A percentile compares a stretch with the other conserved stretches of the same genome.
These are phyloP conservation scores for Pseudocercospora macadamiae DNA, from an alignment of 2,329 filamentous ascomycete genomes.

Conservation along the genomic window DNA sequence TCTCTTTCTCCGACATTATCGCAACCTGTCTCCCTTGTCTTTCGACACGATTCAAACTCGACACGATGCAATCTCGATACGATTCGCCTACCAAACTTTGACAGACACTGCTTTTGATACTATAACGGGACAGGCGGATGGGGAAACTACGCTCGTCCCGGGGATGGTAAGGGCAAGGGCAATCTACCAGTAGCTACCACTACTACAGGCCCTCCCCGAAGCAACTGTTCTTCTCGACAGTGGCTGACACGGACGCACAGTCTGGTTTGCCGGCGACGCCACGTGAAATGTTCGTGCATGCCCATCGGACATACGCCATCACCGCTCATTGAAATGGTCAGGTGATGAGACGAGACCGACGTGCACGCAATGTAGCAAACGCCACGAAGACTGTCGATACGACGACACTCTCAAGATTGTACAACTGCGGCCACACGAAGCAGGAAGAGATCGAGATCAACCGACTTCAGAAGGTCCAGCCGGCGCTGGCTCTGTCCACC, in stretches of 20 bases:
- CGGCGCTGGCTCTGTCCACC: background rate
- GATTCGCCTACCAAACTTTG: background rate
- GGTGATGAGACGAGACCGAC: background rate
- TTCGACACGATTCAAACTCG: conserved; percentile 1
- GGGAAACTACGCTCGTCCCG: background rate
- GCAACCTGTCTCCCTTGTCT: background rate
- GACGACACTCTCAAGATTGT: conserved; percentile 1
- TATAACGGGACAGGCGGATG: background rate
- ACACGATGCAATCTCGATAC: background rate
- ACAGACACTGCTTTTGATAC: background rate
- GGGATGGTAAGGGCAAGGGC: conserved; percentile 1
- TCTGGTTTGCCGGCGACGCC: background rate
- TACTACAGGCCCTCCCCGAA: too few relatives aligned
- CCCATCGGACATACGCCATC: background rate
- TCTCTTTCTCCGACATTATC: background rate
- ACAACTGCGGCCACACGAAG: background rate
- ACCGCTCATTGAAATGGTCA: background rate
- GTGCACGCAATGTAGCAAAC: background rate
- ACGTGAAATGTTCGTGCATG: conserved; percentile 3
- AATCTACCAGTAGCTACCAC: too few relatives aligned
- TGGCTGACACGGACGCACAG: background rate
- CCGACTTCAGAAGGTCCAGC: background rate
- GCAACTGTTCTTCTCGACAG: background rate
- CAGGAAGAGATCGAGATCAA: too few relatives aligned
- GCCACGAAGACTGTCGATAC: background rate